These are phyloP conservation scores for Annulohypoxylon moriforme DNA, from an alignment of 495 filamentous ascomycete species.

Conservation along the genomic window DNA sequence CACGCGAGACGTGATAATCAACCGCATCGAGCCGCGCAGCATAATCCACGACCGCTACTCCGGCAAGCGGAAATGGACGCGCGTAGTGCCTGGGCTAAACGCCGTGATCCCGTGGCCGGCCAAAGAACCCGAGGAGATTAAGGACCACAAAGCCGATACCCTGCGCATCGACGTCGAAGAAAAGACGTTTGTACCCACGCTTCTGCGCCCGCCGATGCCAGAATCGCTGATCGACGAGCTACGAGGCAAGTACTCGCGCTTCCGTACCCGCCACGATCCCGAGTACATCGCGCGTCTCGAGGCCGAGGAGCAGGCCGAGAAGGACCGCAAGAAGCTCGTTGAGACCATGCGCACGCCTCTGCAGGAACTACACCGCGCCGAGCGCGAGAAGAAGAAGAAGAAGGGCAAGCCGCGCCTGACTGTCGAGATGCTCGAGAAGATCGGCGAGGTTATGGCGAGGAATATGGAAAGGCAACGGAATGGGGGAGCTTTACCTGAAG, in stretches of 20 bases:
- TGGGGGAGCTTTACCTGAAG: conserved; percentile 36
- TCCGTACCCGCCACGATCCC: conserved; percentile 81
- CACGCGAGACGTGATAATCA: conserved; percentile 78
- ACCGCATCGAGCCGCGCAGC: conserved; percentile 65
- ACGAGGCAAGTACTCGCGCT: conserved; percentile 83
- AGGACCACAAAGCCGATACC: conserved; percentile 75
- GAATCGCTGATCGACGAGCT: conserved; percentile 84
- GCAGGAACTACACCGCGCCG: conserved; percentile 61
- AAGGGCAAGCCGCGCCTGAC: conserved; percentile 64
- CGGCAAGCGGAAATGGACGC: conserved; percentile 56
- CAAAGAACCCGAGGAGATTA: conserved; percentile 55
- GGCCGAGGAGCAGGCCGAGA: conserved; percentile 70
- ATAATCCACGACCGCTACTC: conserved; percentile 60
- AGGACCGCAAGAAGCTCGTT: conserved; percentile 63
- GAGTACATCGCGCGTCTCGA: conserved; percentile 72
- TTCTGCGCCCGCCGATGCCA: conserved; percentile 83
- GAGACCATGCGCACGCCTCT: conserved; percentile 66
- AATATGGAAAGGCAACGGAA: conserved; percentile 59
- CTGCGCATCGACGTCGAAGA: conserved; percentile 79
- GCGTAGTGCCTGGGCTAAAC: conserved; percentile 69
- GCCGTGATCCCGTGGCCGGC: conserved; percentile 81
- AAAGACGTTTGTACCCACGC: conserved; percentile 77
- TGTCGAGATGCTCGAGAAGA: conserved; percentile 70
- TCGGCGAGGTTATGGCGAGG: conserved; percentile 72
- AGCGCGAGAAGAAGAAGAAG: conserved; percentile 56